Percentiles rank a stretch among this genome's conserved stretches.
phyloP scores from a whole-genome alignment of 768 basidiomycete species.

The Russula brevipes region DNA sequence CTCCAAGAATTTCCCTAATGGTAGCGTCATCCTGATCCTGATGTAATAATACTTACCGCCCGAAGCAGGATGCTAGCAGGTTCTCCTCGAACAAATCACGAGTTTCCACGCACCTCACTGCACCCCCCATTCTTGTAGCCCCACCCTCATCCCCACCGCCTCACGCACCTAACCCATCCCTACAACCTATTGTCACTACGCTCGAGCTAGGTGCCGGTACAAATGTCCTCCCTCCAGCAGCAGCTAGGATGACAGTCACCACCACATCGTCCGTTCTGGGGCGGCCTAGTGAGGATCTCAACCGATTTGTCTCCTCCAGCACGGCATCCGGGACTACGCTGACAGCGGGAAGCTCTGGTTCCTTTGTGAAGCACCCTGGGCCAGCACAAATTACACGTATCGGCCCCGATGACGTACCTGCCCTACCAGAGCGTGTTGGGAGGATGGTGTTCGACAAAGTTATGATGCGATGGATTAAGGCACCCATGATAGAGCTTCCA shows the following conservation, averaged over 20 bases:
- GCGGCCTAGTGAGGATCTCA: slow-evolving; percentile 64
- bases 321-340: slow-evolving; percentile 73
- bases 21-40: background rate
- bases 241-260: slow-evolving; percentile 34
- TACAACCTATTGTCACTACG: background rate
- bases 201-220: background rate
- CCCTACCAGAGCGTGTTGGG: slow-evolving; percentile 72
- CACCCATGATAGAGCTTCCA: slow-evolving; percentile 36
- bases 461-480: slow-evolving; percentile 83
- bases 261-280: slow-evolving; percentile 50
- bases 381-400: slow-evolving; percentile 77
- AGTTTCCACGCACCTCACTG: slow-evolving; percentile 31
- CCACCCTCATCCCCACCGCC: slow-evolving; percentile 26
- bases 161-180: slow-evolving; percentile 20
- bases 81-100: slow-evolving; percentile 38
- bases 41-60: slow-evolving; percentile 39
- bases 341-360: slow-evolving; percentile 66
- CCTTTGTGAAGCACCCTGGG: slow-evolving; percentile 80
- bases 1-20: background rate
- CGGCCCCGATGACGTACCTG: slow-evolving; percentile 68
- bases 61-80: slow-evolving; percentile 39
- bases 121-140: slow-evolving; percentile 28
- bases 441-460: slow-evolving; percentile 83
- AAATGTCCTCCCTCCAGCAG: slow-evolving; percentile 22
- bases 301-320: slow-evolving; percentile 86